Conservation (phyloP, 331 rosid genomes). For the Acacia concinna region DNA sequence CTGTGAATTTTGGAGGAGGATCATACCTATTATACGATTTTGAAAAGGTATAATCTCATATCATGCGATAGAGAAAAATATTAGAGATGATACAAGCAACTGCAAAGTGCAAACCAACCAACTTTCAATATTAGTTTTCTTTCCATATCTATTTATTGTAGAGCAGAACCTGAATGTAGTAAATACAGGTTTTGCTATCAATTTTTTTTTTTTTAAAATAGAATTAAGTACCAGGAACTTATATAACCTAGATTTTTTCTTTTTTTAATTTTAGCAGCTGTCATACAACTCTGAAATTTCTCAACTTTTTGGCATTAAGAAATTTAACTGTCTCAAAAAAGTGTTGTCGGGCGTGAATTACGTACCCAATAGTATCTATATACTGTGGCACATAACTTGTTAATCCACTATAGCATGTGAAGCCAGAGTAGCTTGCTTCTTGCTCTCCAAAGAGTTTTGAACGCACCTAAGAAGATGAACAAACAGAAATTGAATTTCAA, state of each 20-base stretch:
- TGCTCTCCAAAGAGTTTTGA: slow-evolving; percentile 44
- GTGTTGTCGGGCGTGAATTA: slow-evolving; percentile 12
- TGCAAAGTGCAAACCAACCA: not conserved
- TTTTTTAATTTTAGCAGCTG: not conserved
- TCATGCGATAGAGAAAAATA: not conserved
- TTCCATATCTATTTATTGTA: not conserved
- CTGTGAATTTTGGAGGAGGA: not conserved
- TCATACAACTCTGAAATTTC: not conserved
- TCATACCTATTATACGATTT: not conserved
- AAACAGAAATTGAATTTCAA: slow-evolving; percentile 10
- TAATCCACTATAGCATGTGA: slow-evolving; percentile 50
- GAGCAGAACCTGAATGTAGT: not conserved
- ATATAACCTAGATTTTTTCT: not conserved
- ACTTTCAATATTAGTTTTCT: not conserved
- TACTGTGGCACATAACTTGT: slow-evolving; percentile 44
- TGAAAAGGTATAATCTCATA: not conserved
- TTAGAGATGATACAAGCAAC: not conserved
- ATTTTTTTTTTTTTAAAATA: not conserved
- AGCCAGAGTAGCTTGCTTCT: slow-evolving; percentile 45
- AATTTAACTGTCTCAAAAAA: not conserved
- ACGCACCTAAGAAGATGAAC: slow-evolving; percentile 42
- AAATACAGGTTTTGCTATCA: not conserved
- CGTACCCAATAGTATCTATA: slow-evolving; percentile 46
- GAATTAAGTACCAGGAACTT: not conserved
- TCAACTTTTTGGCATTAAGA: not conserved